Conservation (phyloP, 2,329 filamentous ascomycete genomes). For the Madurella fahalii region DNA sequence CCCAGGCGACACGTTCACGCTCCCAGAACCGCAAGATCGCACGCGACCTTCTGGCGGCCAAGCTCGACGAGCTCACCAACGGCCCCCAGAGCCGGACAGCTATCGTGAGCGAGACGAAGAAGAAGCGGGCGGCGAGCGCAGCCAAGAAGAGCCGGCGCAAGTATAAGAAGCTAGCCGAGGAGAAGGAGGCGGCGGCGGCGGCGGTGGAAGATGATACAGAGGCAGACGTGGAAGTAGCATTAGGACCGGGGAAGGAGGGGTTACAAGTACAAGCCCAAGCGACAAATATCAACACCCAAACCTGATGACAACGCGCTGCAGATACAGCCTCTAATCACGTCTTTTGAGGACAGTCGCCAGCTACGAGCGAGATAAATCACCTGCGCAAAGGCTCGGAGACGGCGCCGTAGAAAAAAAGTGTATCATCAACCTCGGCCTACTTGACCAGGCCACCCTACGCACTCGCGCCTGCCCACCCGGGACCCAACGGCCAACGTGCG, state of each 20-base stretch:
- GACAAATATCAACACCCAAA: not conserved
- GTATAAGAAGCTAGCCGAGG: conserved; percentile 60
- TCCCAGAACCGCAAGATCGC: conserved; percentile 85
- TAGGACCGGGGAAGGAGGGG: not conserved
- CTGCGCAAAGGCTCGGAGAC: conserved; percentile 28
- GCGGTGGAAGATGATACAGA: conserved; percentile 11
- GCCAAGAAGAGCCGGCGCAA: conserved; percentile 81
- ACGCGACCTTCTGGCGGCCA: conserved; percentile 69
- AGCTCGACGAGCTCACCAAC: conserved; percentile 66
- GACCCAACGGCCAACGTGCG: conserved; percentile 47
- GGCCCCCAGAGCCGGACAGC: conserved; percentile 65
- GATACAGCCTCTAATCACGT: conserved; percentile 2
- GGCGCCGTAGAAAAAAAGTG: conserved; percentile 41
- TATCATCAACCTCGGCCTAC: conserved; percentile 55
- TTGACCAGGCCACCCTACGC: conserved; percentile 44
- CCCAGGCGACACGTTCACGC: conserved; percentile 82
- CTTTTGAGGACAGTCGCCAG: conserved; percentile 8
- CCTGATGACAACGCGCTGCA: not conserved
- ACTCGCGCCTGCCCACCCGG: conserved; percentile 47
- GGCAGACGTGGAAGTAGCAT: not conserved
- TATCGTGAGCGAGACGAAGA: conserved; percentile 59
- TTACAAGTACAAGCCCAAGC: not conserved
- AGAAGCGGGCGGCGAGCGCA: conserved; percentile 68
- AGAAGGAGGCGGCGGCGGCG: conserved; percentile 29
- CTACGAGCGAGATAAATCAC: conserved; percentile 30